Conservation (phyloP, 805 yeast species). For the Candida michaelii region DNA sequence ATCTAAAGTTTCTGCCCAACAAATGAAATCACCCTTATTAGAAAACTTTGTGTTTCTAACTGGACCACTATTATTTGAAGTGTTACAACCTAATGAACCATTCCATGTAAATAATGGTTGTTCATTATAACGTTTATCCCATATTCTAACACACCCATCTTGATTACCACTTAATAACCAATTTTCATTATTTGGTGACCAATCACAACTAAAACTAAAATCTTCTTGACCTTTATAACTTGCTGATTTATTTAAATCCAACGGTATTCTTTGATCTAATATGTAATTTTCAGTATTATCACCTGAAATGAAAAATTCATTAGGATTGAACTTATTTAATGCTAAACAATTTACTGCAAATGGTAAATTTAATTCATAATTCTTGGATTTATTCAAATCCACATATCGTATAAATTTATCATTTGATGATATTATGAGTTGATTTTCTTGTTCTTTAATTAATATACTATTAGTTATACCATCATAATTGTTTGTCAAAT, state of each 20-base stretch:
- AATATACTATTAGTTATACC: conserved; percentile 54
- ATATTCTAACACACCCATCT: conserved; percentile 55
- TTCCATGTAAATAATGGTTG: conserved; percentile 32
- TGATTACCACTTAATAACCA: conserved; percentile 57
- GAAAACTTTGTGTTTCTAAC: conserved; percentile 55
- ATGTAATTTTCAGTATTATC: conserved; percentile 46
- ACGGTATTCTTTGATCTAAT: conserved; percentile 40
- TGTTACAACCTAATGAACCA: conserved; percentile 27
- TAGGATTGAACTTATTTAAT: conserved; percentile 35
- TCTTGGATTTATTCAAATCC: conserved; percentile 29
- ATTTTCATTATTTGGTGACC: conserved; percentile 46
- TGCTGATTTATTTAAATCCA: conserved; percentile 15
- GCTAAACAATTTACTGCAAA: conserved; percentile 55
- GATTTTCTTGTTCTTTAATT: conserved; percentile 28
- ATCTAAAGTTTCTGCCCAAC: conserved; percentile 61
- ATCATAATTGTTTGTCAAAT: conserved; percentile 42
- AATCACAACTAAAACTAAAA: conserved; percentile 60
- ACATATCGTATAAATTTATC: conserved; percentile 44
- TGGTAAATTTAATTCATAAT: conserved; percentile 25
- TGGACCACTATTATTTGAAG: conserved; percentile 41
- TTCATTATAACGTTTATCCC: conserved; percentile 46
- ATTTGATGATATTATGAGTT: conserved; percentile 50
- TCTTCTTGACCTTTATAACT: conserved; percentile 49
- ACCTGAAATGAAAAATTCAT: conserved; percentile 49
- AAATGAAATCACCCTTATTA: conserved; percentile 42